Conservation (phyloP, 768 basidiomycete species). For the Dioszegia aurantiaca region DNA sequence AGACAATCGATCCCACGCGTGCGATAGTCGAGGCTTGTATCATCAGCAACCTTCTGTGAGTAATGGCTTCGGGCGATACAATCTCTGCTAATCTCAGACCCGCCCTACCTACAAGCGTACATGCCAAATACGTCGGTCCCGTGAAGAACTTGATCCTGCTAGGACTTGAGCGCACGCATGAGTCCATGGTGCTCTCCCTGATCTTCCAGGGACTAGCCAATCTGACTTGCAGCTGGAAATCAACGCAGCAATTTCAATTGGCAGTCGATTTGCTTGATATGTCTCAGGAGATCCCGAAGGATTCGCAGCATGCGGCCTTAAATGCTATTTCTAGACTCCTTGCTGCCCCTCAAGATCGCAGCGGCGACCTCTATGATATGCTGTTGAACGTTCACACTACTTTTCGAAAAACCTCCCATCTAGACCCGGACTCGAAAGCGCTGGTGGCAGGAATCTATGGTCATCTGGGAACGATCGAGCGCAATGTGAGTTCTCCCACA, state of each 20-base stretch:
- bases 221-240: conserved; percentile 29
- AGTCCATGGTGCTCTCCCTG: conserved; percentile 30
- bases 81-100: conserved; percentile 26
- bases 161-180: conserved; percentile 27
- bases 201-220: conserved; percentile 44
- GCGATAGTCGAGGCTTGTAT: conserved; percentile 45
- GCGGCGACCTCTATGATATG: conserved; percentile 35
- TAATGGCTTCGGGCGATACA: not conserved
- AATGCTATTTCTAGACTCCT: conserved; percentile 40
- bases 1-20: conserved; percentile 32
- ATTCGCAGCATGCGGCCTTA: conserved; percentile 42
- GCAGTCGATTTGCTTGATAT: conserved; percentile 39
- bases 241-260: conserved; percentile 28
- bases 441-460: conserved; percentile 41
- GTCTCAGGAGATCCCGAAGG: conserved; percentile 42
- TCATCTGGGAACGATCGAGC: conserved; percentile 43
- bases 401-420: conserved; percentile 20
- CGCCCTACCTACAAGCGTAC: conserved; percentile 34
- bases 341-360: conserved; percentile 30
- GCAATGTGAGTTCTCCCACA: conserved; percentile 32
- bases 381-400: conserved; percentile 36
- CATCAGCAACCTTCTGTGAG: conserved; percentile 43
- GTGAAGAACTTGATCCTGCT: conserved; percentile 42
- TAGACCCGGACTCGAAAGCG: conserved; percentile 41
- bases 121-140: conserved; percentile 43